phyloP scores from a whole-genome alignment of 75 land plant genomes.

The Pinus albicaulis region DNA sequence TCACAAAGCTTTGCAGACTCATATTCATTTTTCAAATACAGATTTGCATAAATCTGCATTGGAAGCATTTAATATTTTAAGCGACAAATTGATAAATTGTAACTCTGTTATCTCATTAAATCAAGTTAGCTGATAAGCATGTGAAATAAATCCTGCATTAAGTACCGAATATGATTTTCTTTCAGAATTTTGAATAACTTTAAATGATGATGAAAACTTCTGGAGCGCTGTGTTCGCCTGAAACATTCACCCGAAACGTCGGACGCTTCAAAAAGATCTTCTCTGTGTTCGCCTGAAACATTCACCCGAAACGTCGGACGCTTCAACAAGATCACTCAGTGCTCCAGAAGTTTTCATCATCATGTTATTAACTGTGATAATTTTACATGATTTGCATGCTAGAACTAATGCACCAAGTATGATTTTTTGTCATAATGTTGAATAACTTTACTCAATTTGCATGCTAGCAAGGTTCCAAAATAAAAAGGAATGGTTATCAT shows the following conservation, averaged over 20 bases:
- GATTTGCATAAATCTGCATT: constrained; percentile 45
- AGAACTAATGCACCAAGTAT: background rate
- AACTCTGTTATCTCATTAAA: background rate
- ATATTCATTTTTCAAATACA: constrained; percentile 54
- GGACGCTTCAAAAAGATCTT: too few relatives aligned
- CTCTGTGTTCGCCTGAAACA: too few relatives aligned
- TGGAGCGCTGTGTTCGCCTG: too few relatives aligned
- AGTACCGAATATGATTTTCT: too few relatives aligned
- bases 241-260: too few relatives aligned
- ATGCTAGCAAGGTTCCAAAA: constrained; percentile 1
- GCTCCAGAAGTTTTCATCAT: too few relatives aligned
- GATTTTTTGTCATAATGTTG: background rate
- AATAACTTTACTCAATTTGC: background rate
- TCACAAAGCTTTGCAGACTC: constrained; percentile 77
- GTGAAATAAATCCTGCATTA: background rate
- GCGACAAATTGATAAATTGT: background rate
- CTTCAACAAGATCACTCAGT: too few relatives aligned
- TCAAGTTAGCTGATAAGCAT: background rate
- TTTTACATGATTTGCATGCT: too few relatives aligned
- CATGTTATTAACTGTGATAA: background rate
- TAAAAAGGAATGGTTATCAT: background rate
- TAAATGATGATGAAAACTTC: too few relatives aligned
- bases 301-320: too few relatives aligned
- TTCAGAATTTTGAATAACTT: background rate
- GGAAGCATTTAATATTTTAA: background rate